Evolutionary conservation across 2,329 filamentous ascomycete genomes (phyloP), one percentile per base, ranked within the genome.

Genomic region (Coleophoma crateriformis): DNA sequence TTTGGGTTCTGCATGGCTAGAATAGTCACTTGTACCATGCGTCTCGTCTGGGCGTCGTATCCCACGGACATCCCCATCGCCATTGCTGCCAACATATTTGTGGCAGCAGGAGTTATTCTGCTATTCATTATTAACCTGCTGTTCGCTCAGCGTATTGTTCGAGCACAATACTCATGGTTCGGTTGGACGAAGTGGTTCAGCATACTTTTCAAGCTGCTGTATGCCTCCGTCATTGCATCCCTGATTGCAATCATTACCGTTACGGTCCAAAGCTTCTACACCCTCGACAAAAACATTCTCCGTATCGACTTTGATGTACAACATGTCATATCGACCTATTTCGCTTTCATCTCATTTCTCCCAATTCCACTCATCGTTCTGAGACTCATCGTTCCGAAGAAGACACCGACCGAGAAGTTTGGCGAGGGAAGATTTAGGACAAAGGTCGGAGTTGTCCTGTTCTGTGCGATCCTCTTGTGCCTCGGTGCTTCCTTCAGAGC

Each of bases 101-200:
- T 60, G 3, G 44, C 55, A 13, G 59, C 57, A 4, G 60, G 60
- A 39, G 82, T 90, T 14, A 64, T 95, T 33, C 67, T 95, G 7
- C 71, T 95, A 22, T 92, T 88, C 67, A 69, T 92, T 59, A 71
- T 90, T 67, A 94, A 95, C 68, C 69, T 95, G 39, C 70, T 94
- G 60, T 88, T 91, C 62, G 70, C 84, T 0, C 87, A 90, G 67
- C 82, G 90, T 42, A 75, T 95, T 22, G 67, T 94, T 15, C 79
- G 90, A 48, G 85, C 86, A 4, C 79, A 81, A 42, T 87, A 91
- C 61, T 88, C 88, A 0, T 62, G 65, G 2, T 64, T 89, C 33
- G 89, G 88, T 50, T 92, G 88, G 88, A 75, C 79, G 54, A 72
- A 68, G 20, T 58, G 68, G 2, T 71, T 81, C 20, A 73, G 71